phyloP scores from a whole-genome alignment of 2,329 filamentous ascomycete species.

The Tetracladium maxilliforme region DNA sequence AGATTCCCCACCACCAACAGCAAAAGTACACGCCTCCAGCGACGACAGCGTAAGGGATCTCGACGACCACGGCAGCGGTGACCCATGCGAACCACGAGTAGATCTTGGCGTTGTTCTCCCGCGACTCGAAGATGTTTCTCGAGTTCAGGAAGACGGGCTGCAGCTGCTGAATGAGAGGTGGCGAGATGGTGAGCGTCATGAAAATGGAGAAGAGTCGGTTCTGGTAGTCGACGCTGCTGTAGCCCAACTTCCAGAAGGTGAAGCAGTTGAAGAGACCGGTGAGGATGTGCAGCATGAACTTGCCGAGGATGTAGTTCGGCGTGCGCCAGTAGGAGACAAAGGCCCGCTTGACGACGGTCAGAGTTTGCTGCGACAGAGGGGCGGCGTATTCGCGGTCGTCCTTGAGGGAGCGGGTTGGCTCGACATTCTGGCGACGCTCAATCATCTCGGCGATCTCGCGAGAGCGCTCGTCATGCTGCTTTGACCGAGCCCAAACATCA shows the following conservation, averaged over 20 bases:
- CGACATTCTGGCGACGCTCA: conserved; percentile 20
- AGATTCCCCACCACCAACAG: conserved; percentile 42
- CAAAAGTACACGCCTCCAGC: conserved; percentile 50
- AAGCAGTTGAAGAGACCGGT: conserved; percentile 56
- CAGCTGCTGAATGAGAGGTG: conserved; percentile 62
- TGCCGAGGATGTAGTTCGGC: conserved; percentile 47
- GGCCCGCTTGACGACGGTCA: conserved; percentile 36
- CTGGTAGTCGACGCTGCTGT: conserved; percentile 47
- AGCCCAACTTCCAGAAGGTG: conserved; percentile 50
- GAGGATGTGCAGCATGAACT: conserved; percentile 45
- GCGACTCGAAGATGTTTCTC: conserved; percentile 51
- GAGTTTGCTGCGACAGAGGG: conserved; percentile 36
- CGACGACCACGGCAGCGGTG: conserved; percentile 48
- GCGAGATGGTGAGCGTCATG: conserved; percentile 61
- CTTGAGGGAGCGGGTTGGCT: conserved; percentile 23
- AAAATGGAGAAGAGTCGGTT: conserved; percentile 63
- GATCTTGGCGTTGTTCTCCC: conserved; percentile 66
- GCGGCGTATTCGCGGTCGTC: conserved; percentile 49
- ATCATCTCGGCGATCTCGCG: conserved; percentile 38
- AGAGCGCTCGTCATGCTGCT: conserved; percentile 21
- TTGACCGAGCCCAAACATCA: conserved; percentile 40
- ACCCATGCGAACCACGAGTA: conserved; percentile 64
- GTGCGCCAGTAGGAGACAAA: conserved; percentile 52
- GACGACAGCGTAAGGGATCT: conserved; percentile 55
- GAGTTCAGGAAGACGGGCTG: conserved; percentile 57